phyloP scores from a whole-genome alignment of 2,329 filamentous ascomycete genomes.

The Xylariaceae sp. region DNA sequence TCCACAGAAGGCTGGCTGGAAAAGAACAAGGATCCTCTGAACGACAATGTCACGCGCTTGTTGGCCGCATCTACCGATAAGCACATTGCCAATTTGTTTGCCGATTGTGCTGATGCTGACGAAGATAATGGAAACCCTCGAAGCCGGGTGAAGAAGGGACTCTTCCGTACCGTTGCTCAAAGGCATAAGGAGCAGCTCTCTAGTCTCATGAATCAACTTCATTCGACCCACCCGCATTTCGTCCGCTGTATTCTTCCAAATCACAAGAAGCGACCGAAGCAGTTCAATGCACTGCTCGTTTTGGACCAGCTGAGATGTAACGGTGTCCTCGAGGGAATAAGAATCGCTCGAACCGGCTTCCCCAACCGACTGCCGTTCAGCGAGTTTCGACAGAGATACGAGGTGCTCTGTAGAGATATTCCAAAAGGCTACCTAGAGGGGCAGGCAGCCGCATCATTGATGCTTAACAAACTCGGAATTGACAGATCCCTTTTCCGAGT shows the following conservation, averaged over 20 bases:
- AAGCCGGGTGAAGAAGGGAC: slow-evolving; percentile 91
- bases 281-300: slow-evolving; percentile 89
- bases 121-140: slow-evolving; percentile 71
- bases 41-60: slow-evolving; percentile 93
- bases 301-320: slow-evolving; percentile 98
- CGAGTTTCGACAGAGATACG: slow-evolving; percentile 94
- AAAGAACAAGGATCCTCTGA: slow-evolving; percentile 98
- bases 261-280: slow-evolving; percentile 95
- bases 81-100: slow-evolving; percentile 84
- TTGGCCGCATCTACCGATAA: slow-evolving; percentile 81
- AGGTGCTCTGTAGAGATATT: slow-evolving; percentile 88
- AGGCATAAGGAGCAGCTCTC: slow-evolving; percentile 98
- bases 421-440: slow-evolving; percentile 91
- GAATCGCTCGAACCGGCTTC: slow-evolving; percentile 95
- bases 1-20: slow-evolving; percentile 94
- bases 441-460: slow-evolving; percentile 81
- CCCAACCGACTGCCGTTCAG: slow-evolving; percentile 90
- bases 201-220: slow-evolving; percentile 90
- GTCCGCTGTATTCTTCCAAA: slow-evolving; percentile 97
- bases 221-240: slow-evolving; percentile 97
- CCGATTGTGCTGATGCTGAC: slow-evolving; percentile 83
- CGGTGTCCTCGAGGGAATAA: slow-evolving; percentile 97
- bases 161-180: slow-evolving; percentile 96
- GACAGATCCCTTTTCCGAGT: slow-evolving; percentile 90
- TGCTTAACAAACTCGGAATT: slow-evolving; percentile 86